Evolutionary conservation across 2,329 filamentous ascomycete species (phyloP), one percentile per base, ranked within the genome.

Genomic region (Thermoascus crustaceus): DNA sequence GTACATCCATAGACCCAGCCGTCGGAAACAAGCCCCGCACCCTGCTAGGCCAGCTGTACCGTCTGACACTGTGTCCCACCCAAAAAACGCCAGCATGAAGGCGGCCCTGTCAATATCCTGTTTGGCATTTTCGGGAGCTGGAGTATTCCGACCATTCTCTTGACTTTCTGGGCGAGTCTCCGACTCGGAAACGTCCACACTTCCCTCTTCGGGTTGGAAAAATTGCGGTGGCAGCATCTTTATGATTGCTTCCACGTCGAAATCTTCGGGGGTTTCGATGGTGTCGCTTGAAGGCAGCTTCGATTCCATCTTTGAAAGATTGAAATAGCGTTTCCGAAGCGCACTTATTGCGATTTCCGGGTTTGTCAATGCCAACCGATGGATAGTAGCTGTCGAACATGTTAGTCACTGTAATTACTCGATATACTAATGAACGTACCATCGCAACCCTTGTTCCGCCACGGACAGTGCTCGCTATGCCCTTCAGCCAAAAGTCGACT

Each of bases 1-100:
- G 58, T 94, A 96, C 68, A 98, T 82, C 91, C 91, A 98, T 2
- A 98, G 70, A 0, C 91, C 91, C 0, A 96, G 69, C 1, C 88
- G 78, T 40, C 91, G 79, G 52, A 94, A 83, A 56, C 91, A 98
- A 13, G 85, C 84, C 39, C 81, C 74, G 58, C 91, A 98, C 4
- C 78, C 79, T 4, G 84, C 80, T 10, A 89, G 75, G 41, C 85
- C 82, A 7, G 51, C 56, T 18, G 55, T 48, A 21, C 50, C 55
- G 35, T 62, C 63, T 3, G 45, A 48, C 21, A 54, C 46, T 25
- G 80, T 77, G 14, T 85, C 76, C 84, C 85, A 89, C 21, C 85
- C 85, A 39, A 82, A 74, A 13, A 87, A 59, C 7, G 85, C 81
- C 35, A 91, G 68, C 1, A 73, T 68, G 9, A 89, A 66, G 1